Evolutionary conservation across 306 rosid species (phyloP), one percentile per base, ranked within the genome.

Genomic region (Dicorynia guianensis): DNA sequence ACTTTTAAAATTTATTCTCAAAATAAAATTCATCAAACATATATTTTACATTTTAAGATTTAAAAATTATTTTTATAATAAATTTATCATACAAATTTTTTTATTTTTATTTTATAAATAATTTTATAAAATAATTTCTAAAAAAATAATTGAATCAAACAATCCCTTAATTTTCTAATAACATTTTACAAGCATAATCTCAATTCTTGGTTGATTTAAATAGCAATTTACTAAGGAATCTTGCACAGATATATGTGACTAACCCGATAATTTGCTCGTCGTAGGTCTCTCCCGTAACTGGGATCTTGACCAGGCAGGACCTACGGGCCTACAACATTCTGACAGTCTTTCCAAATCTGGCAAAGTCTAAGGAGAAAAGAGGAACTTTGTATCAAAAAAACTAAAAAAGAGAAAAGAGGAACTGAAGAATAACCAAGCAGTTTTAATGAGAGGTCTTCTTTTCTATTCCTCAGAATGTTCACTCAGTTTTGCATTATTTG

Each of bases 251-350:
- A 47, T 61, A 52, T 39, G 40, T 53, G 71, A 74, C 83, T 84
- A 34, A 89, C 89, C 84, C 46, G 46, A 50, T 63, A 7, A 20
- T 59, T 0, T 78, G 71, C 20, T 59, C 19, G 44, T 33, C 36
- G 39, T 54, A 90, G 97, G 91, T 85, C 54, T 86, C 86, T 67
- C 94, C 94, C 3, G 86, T 87, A 35, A 79, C 85, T 63, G 97
- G 96, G 58, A 90, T 90, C 43, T 81, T 92, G 87, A 92, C 96
- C 9, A 77, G 97, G 82, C 97, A 90, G 76, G 97, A 93, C 67
- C 79, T 93, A 36, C 77, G 76, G 48, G 86, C 97, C 8, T 49
- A 85, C 80, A 93, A 93, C 79, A 88, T 93, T 79, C 68, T 90
- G 79, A 64, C 81, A 47, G 88, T 90, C 20, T 90, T 90, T 66